Conservation (phyloP, 2,329 filamentous ascomycete species). For the Fusarium virguliforme region DNA sequence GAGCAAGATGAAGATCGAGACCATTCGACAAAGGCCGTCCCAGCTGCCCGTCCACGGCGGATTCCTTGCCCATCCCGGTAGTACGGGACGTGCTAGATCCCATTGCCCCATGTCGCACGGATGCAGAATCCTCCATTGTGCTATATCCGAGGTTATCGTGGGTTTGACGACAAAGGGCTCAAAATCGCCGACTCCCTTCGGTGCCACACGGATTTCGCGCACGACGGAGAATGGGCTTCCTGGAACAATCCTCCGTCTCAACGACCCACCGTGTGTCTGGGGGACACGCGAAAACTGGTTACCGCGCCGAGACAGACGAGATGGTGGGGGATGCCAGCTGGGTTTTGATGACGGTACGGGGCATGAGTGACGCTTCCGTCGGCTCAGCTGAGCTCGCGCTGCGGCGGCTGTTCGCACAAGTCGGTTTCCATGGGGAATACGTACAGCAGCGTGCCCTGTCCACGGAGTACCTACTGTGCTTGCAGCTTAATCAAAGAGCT, state of each 20-base stretch:
- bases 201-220: slow-evolving; percentile 24
- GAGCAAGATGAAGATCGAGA: slow-evolving; percentile 50
- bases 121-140: slow-evolving; percentile 34
- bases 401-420: slow-evolving; percentile 16
- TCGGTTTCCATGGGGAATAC: slow-evolving; percentile 5
- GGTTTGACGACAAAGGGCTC: slow-evolving; percentile 27
- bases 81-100: slow-evolving; percentile 49
- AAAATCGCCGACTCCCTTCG: slow-evolving; percentile 30
- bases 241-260: slow-evolving; percentile 7
- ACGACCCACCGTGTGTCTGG: slow-evolving; percentile 22
- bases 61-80: slow-evolving; percentile 49
- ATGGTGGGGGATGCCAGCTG: slow-evolving; percentile 19
- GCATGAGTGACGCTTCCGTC: slow-evolving; percentile 23
- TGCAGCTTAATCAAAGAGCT: slow-evolving; percentile 21
- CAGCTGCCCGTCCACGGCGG: slow-evolving; percentile 30
- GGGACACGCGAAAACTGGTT: slow-evolving; percentile 30
- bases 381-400: slow-evolving; percentile 18
- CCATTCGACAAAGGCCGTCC: slow-evolving; percentile 45
- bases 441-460: slow-evolving; percentile 9
- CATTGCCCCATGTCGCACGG: slow-evolving; percentile 40
- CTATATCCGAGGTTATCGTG: slow-evolving; percentile 43
- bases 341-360: slow-evolving; percentile 26
- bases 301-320: slow-evolving; percentile 35
- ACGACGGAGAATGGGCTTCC: slow-evolving; percentile 10
- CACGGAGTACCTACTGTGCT: neutral